Evolutionary conservation across 202 grass and related monocot species (phyloP).

Genomic region (Thinopyrum obtusiflorum): DNA sequence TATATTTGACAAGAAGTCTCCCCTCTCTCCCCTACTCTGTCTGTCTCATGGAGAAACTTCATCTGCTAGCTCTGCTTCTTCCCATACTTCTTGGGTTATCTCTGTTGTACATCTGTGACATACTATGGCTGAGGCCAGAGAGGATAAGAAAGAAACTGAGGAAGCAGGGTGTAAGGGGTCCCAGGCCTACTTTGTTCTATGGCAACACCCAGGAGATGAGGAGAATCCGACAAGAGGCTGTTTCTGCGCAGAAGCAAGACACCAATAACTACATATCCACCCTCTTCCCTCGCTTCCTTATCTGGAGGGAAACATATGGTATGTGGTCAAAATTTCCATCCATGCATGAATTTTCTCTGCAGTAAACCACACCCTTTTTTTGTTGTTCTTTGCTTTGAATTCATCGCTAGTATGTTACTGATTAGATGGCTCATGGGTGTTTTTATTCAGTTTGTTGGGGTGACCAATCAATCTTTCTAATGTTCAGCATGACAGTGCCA

Average conservation of each 20-base stretch:
- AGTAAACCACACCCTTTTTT: background rate
- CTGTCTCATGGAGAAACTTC: slow-evolving; percentile 10
- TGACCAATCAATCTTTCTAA: background rate
- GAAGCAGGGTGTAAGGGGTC: slow-evolving; percentile 7
- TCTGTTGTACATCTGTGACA: background rate
- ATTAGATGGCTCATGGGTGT: background rate
- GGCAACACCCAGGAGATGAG: slow-evolving; percentile 20
- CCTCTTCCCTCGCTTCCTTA: slow-evolving; percentile 5
- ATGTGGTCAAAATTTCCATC: background rate
- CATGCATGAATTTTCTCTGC: background rate
- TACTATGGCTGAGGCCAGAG: background rate
- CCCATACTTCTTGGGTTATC: background rate
- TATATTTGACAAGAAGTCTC: background rate
- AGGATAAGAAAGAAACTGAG: slow-evolving; percentile 3
- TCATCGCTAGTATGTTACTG: background rate
- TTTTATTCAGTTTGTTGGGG: background rate
- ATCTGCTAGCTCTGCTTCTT: slow-evolving; percentile 3
- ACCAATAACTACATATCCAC: slow-evolving; percentile 5
- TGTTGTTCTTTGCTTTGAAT: background rate
- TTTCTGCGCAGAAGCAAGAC: background rate
- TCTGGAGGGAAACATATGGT: slow-evolving; percentile 25
- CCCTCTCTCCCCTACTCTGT: background rate
- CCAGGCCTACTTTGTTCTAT: slow-evolving; percentile 1
- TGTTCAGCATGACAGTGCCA: background rate
- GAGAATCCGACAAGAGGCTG: background rate